Percentiles rank a stretch among this genome's conserved stretches.
These are phyloP conservation scores for Macroventuria anomochaeta DNA, from an alignment of 2,329 filamentous ascomycete species.

Conservation along the genomic window DNA sequence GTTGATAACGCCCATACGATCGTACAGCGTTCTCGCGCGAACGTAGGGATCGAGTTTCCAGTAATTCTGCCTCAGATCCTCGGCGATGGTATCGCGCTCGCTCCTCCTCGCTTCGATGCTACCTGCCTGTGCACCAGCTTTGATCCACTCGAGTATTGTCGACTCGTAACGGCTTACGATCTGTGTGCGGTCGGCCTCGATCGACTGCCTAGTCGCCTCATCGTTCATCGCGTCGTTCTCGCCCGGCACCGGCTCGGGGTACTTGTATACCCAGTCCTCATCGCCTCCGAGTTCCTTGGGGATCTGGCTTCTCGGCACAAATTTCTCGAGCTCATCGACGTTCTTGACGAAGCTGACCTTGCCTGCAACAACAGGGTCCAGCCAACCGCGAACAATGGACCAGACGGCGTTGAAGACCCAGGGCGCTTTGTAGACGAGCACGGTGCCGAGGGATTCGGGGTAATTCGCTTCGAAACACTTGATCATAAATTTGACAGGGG, in stretches of 20 bases:
- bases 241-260: slow-evolving; percentile 73
- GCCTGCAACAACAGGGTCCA: slow-evolving; percentile 91
- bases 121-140: slow-evolving; percentile 50
- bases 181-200: slow-evolving; percentile 68
- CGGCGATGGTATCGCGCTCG: slow-evolving; percentile 67
- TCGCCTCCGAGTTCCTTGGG: slow-evolving; percentile 84
- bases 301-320: slow-evolving; percentile 73
- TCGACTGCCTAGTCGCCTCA: slow-evolving; percentile 63
- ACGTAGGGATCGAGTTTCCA: slow-evolving; percentile 91
- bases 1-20: slow-evolving; percentile 76
- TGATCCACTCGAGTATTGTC: slow-evolving; percentile 78
- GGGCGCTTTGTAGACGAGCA: slow-evolving; percentile 93
- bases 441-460: slow-evolving; percentile 86
- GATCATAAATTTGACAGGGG: slow-evolving; percentile 98
- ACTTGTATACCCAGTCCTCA: slow-evolving; percentile 84
- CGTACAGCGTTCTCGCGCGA: slow-evolving; percentile 81
- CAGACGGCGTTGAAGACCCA: slow-evolving; percentile 99
- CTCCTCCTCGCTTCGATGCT: slow-evolving; percentile 58
- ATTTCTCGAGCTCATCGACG: slow-evolving; percentile 76
- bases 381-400: slow-evolving; percentile 94
- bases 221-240: slow-evolving; percentile 81
- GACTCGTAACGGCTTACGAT: slow-evolving; percentile 78
- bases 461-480: slow-evolving; percentile 99
- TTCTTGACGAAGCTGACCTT: slow-evolving; percentile 95
- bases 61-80: slow-evolving; percentile 74